A percentile compares a stretch with the other conserved stretches of the same genome.
Evolutionary conservation across 2,329 filamentous ascomycete genomes (phyloP).

Genomic region (Boeremia exigua): DNA sequence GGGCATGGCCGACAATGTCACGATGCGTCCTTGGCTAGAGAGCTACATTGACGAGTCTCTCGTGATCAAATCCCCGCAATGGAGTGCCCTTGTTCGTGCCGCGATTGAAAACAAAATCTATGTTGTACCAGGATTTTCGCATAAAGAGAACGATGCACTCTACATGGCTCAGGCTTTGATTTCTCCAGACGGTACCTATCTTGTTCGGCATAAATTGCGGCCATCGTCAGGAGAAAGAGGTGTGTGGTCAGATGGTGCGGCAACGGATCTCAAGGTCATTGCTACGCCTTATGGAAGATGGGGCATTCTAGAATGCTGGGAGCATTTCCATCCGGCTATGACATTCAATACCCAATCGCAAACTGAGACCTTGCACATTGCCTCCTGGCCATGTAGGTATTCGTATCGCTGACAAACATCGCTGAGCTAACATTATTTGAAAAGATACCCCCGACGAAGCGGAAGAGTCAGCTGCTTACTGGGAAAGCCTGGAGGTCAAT

Average conservation of each 20-base stretch:
- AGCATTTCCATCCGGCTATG: background rate
- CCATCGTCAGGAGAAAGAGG: background rate
- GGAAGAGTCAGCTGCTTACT: too few species aligned
- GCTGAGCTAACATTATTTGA: background rate
- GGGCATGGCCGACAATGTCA: too few species aligned
- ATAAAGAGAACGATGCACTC: background rate
- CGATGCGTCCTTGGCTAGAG: background rate
- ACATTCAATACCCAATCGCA: background rate
- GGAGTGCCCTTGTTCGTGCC: background rate
- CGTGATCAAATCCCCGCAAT: background rate
- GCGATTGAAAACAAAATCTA: background rate
- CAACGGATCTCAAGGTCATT: background rate
- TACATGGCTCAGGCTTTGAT: background rate
- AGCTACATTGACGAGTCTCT: background rate
- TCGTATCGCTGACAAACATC: background rate
- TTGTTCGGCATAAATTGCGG: background rate
- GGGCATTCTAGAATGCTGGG: background rate
- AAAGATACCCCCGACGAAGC: too few species aligned
- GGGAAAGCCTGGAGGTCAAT: too few species aligned
- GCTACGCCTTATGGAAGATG: background rate
- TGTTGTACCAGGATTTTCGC: background rate
- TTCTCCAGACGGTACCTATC: background rate
- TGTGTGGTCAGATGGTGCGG: background rate
- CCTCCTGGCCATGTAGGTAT: background rate
- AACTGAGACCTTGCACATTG: background rate